Percentiles rank a stretch among this genome's conserved stretches.
These are phyloP conservation scores for Cryptococcus sp. DNA, from an alignment of 1,284 basidiomycete genomes.

Conservation along the genomic window DNA sequence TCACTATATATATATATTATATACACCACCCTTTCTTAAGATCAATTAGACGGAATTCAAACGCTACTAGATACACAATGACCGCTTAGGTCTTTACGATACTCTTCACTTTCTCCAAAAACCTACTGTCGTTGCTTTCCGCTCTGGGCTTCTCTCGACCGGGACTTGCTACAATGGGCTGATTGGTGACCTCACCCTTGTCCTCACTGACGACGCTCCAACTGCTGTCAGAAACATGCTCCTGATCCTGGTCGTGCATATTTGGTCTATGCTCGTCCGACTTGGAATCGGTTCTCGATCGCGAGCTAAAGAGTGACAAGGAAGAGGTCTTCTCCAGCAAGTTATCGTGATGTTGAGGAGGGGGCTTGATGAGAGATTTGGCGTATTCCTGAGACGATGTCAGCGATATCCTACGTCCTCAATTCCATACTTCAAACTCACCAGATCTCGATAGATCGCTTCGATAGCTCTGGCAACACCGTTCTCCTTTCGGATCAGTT, in stretches of 20 bases:
- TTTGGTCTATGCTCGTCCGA: not conserved
- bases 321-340: slow-evolving; percentile 1
- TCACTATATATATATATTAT: too few species aligned
- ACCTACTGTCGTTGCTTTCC: not conserved
- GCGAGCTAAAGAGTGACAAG: not conserved
- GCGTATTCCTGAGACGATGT: slow-evolving; percentile 62
- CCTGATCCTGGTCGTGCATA: not conserved
- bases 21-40: too few species aligned
- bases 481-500: slow-evolving; percentile 78
- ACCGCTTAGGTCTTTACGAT: not conserved
- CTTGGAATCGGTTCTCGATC: not conserved
- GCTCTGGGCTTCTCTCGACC: not conserved
- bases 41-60: too few species aligned
- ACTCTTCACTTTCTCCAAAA: not conserved
- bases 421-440: slow-evolving; percentile 9
- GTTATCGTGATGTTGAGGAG: not conserved
- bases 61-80: too few species aligned
- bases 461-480: slow-evolving; percentile 84
- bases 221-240: not conserved
- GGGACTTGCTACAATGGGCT: not conserved
- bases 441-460: slow-evolving; percentile 81
- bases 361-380: slow-evolving; percentile 67
- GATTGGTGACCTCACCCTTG: not conserved
- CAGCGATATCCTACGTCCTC: not conserved
- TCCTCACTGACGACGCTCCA: not conserved